Conservation (phyloP, 805 yeast species). For the Candida patagonica region DNA sequence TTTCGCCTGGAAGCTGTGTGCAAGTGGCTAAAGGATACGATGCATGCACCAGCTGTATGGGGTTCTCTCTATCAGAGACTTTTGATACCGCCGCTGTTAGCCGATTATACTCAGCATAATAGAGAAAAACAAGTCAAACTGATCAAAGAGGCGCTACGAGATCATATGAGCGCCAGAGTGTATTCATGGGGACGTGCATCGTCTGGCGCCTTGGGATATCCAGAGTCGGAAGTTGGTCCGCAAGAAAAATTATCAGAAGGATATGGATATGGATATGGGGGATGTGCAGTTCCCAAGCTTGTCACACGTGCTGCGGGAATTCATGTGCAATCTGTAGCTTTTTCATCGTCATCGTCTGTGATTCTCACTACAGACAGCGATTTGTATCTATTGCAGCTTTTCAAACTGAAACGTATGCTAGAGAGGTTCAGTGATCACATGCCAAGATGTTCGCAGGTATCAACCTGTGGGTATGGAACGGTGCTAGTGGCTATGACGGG, state of each 20-base stretch:
- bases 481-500: neutral
- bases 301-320: neutral
- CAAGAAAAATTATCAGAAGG: no score
- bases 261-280: neutral
- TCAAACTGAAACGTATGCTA: neutral
- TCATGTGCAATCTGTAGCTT: neutral
- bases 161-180: neutral
- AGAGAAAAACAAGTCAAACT: no score
- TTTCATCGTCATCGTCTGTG: neutral
- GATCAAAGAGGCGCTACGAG: neutral
- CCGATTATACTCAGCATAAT: neutral
- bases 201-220: neutral
- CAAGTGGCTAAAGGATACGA: constrained; percentile 1
- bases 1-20: neutral
- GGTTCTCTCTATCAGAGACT: neutral
- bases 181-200: constrained; percentile 1
- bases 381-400: neutral
- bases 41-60: constrained; percentile 2
- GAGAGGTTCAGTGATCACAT: neutral
- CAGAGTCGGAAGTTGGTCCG: no score
- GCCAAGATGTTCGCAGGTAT: no score
- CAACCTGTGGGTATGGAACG: no score
- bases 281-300: neutral
- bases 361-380: neutral
- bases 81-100: no score